Conservation (phyloP, 176 grass and related monocot species). For the Ampelocalamus luodianensis region DNA sequence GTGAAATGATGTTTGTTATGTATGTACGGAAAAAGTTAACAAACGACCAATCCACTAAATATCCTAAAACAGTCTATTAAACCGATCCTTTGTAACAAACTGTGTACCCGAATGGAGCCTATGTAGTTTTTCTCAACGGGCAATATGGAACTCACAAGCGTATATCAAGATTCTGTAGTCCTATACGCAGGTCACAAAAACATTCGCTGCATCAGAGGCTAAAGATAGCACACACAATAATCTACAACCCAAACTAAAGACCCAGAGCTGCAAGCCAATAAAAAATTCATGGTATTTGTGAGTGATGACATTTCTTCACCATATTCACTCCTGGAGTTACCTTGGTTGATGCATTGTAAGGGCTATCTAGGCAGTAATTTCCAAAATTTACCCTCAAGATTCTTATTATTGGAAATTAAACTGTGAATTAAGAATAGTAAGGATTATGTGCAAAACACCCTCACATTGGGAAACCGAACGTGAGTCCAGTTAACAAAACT, state of each 20-base stretch:
- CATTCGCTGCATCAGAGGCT: neutral
- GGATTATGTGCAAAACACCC: neutral
- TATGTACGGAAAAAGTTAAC: neutral
- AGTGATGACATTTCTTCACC: slow-evolving; percentile 13
- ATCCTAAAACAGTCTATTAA: neutral
- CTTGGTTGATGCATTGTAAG: neutral
- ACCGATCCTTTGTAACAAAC: neutral
- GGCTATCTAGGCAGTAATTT: neutral
- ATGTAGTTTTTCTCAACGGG: neutral
- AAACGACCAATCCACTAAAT: neutral
- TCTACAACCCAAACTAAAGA: neutral
- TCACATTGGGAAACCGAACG: neutral
- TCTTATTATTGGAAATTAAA: neutral
- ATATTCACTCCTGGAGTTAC: neutral
- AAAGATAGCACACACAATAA: neutral
- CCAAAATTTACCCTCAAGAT: neutral
- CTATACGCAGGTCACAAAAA: neutral
- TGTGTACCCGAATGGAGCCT: neutral
- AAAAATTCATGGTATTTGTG: neutral
- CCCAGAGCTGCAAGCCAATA: neutral
- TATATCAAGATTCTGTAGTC: neutral
- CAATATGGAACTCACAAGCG: neutral
- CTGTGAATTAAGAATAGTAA: neutral
- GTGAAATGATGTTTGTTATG: neutral
- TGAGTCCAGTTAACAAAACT: neutral